Evolutionary conservation across 192 early-diverging fungal genomes (phyloP).

Genomic region (Umbelopsis sp.): DNA sequence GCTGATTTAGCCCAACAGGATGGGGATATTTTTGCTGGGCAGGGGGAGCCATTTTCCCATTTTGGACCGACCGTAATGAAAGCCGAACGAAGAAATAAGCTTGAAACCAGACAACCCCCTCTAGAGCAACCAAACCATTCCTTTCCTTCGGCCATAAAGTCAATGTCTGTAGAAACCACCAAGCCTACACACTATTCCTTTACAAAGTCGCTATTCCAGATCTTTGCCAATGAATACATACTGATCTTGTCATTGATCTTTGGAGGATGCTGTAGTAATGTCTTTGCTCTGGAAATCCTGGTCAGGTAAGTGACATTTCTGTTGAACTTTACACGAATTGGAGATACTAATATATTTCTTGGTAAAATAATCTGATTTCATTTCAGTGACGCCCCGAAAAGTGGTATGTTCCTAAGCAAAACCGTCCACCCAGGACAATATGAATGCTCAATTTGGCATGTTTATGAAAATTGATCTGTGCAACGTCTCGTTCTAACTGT

Average conservation of each 20-base stretch:
- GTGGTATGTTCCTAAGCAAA: slow-evolving; percentile 39
- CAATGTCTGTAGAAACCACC: neutral
- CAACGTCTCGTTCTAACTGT: slow-evolving; percentile 44
- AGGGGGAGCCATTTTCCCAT: neutral
- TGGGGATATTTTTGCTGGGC: neutral
- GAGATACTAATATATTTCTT: neutral
- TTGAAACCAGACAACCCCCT: neutral
- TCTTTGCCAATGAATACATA: slow-evolving; percentile 49
- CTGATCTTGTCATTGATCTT: slow-evolving; percentile 77
- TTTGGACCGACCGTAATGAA: neutral
- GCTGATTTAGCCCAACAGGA: neutral
- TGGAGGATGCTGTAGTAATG: slow-evolving; percentile 88
- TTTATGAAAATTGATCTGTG: slow-evolving; percentile 12
- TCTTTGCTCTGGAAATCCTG: slow-evolving; percentile 80
- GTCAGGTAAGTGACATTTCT: slow-evolving; percentile 52
- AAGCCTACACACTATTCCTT: neutral
- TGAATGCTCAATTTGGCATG: neutral
- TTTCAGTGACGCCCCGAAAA: slow-evolving; percentile 55
- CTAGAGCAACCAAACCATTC: neutral
- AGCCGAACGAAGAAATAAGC: neutral
- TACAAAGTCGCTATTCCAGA: slow-evolving; percentile 15
- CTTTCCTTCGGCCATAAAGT: neutral
- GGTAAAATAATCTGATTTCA: slow-evolving; percentile 15
- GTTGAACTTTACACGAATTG: neutral
- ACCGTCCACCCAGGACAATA: neutral